Base-by-base conservation (phyloP, 2,329 filamentous ascomycete species). In the Penicillium sp. region DNA sequence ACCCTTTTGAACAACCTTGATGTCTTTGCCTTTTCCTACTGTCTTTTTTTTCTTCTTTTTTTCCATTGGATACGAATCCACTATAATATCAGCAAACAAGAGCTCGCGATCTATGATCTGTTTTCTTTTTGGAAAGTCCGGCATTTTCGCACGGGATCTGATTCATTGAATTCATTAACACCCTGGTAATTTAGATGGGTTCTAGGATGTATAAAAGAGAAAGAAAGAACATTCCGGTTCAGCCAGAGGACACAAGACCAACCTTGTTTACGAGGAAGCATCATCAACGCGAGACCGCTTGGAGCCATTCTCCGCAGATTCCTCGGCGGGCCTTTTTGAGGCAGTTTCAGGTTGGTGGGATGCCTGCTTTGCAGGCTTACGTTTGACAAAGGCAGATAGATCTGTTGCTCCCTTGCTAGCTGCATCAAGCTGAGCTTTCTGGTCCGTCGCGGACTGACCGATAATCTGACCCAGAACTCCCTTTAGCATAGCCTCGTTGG, bases 391-490 rank as follows among this genome's bases (percentile, higher is more conserved):
- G 1, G 81, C 78, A 17, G 79, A 83, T 6, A 88, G 74, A 68
- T 88, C 85, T 48, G 82, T 87, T 7, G 85, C 85, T 15, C 73
- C 74, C 63, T 81, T 79, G 1, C 80, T 81, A 12, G 79, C 83
- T 60, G 85, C 80, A 23, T 82, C 80, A 25, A 87, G 73, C 50
- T 78, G 77, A 19, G 79, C 79, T 60, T 81, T 78, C 65, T 85
- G 80, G 47, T 82, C 79, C 2, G 75, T 76, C 31, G 80, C 73
- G 4, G 83, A 79, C 52, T 83, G 81, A 21, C 83, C 83, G 4
- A 86, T 73, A 39, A 87, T 78, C 44, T 82, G 79, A 36, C 83
- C 83, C 6, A 87, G 73, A n/a, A 87, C 75, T 29, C 84, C 83
- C 53, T 80, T 78, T 31, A 86, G 73, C 47, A 83, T 76, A 15